Percentiles rank a stretch among this genome's conserved stretches.
Evolutionary conservation across 345 rosid species (phyloP).

Genomic region (Melastoma malabathricum): DNA sequence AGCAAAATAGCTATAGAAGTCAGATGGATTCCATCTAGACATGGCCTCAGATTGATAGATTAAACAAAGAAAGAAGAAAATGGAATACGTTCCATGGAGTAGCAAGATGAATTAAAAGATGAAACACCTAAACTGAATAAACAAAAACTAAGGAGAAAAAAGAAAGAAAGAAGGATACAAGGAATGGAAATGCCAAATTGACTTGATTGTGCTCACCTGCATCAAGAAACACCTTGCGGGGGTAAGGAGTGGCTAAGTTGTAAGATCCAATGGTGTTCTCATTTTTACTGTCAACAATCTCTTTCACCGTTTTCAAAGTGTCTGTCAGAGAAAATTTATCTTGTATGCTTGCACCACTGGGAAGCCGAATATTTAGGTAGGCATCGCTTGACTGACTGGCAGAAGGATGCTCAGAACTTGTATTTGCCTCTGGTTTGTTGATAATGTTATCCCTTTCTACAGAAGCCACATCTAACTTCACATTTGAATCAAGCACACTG

Average conservation of each 20-base stretch:
- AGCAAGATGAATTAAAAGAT: too few species aligned
- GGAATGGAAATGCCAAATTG: not conserved
- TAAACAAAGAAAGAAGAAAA: too few species aligned
- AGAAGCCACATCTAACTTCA: slow-evolving; percentile 4
- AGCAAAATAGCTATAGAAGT: too few species aligned
- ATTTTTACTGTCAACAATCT: slow-evolving; percentile 54
- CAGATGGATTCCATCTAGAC: too few species aligned
- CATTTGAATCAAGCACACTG: slow-evolving; percentile 7
- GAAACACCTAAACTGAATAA: too few species aligned
- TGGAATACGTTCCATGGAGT: too few species aligned
- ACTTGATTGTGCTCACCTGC: slow-evolving; percentile 37
- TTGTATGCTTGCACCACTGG: slow-evolving; percentile 47
- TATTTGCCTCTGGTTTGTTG: slow-evolving; percentile 11
- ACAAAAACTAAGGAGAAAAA: too few species aligned
- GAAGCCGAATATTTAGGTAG: slow-evolving; percentile 63
- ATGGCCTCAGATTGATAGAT: too few species aligned
- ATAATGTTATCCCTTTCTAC: slow-evolving; percentile 12
- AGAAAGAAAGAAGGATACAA: too few species aligned
- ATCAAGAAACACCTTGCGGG: slow-evolving; percentile 64
- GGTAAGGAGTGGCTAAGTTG: slow-evolving; percentile 81
- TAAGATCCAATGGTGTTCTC: slow-evolving; percentile 30
- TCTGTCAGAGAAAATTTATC: slow-evolving; percentile 54
- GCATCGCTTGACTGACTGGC: slow-evolving; percentile 33
- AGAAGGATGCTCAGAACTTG: slow-evolving; percentile 5
- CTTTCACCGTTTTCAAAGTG: slow-evolving; percentile 51